These are phyloP conservation scores for Lepiota brunneoincarnata DNA, from an alignment of 768 basidiomycete species.

Conservation along the genomic window DNA sequence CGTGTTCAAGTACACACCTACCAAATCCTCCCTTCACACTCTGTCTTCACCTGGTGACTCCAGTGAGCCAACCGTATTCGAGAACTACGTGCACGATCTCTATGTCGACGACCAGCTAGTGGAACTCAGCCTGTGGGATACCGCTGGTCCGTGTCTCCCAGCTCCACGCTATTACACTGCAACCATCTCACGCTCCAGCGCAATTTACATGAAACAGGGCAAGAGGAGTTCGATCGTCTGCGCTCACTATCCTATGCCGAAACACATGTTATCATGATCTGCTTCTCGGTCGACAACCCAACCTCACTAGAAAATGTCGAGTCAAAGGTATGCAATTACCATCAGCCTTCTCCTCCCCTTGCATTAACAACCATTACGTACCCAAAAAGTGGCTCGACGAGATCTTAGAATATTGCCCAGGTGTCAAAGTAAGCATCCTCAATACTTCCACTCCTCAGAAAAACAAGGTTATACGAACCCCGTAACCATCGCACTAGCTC, in stretches of 20 bases:
- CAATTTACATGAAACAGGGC: conserved; percentile 48
- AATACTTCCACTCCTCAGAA: not conserved
- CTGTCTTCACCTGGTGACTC: not conserved
- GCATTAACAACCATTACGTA: not conserved
- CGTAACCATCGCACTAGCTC: conserved; percentile 43
- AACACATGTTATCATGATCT: conserved; percentile 94
- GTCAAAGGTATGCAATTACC: conserved; percentile 56
- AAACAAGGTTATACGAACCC: conserved; percentile 5
- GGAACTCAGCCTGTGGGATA: conserved; percentile 96
- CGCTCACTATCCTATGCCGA: conserved; percentile 96
- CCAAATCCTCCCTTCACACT: conserved; percentile 6
- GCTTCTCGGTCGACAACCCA: conserved; percentile 96
- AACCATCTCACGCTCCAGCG: not conserved
- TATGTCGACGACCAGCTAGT: conserved; percentile 83
- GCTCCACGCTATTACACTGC: not conserved
- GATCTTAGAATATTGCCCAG: conserved; percentile 89
- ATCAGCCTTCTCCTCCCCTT: not conserved
- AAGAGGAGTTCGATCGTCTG: conserved; percentile 93
- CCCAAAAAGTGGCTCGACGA: conserved; percentile 83
- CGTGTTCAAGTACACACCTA: conserved; percentile 26
- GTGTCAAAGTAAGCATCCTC: conserved; percentile 71
- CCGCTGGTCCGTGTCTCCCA: conserved; percentile 66
- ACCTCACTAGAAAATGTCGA: conserved; percentile 97
- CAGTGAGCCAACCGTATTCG: conserved; percentile 93
- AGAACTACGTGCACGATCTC: conserved; percentile 94